These are phyloP conservation scores for Porodaedalea pini DNA, from an alignment of 1,284 basidiomycete genomes.

Conservation along the genomic window DNA sequence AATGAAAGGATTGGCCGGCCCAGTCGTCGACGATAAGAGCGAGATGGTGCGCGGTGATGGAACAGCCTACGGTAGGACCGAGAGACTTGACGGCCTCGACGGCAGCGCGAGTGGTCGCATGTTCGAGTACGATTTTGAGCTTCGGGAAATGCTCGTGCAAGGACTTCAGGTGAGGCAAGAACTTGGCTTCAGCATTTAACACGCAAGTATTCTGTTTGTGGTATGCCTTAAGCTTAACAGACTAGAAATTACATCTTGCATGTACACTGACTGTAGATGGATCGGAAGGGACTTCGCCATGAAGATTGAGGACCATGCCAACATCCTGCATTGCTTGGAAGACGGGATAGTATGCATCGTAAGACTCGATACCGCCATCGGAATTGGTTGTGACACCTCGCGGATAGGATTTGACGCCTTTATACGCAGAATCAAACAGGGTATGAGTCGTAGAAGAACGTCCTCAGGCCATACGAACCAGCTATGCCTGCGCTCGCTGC, in stretches of 20 bases:
- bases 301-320: constrained; percentile 93
- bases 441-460: constrained; percentile 1
- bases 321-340: constrained; percentile 95
- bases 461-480: constrained; percentile 41
- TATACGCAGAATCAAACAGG: constrained; percentile 5
- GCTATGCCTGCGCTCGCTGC: constrained; percentile 83
- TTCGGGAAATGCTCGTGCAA: constrained; percentile 87
- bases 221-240: background rate
- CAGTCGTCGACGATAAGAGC: constrained; percentile 95
- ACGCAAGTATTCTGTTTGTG: constrained; percentile 78
- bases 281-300: constrained; percentile 97
- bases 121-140: constrained; percentile 95
- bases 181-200: constrained; percentile 89
- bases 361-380: constrained; percentile 94
- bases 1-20: constrained; percentile 95
- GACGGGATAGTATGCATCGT: constrained; percentile 91
- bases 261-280: constrained; percentile 55
- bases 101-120: constrained; percentile 95
- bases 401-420: constrained; percentile 96
- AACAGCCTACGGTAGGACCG: constrained; percentile 89
- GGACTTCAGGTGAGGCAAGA: constrained; percentile 84
- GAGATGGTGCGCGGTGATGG: constrained; percentile 97
- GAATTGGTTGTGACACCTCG: constrained; percentile 98
- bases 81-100: constrained; percentile 88
- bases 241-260: background rate